Base-by-base conservation (phyloP, 192 early-diverging fungal species). In the Gorgonomyces haynaldii region DNA sequence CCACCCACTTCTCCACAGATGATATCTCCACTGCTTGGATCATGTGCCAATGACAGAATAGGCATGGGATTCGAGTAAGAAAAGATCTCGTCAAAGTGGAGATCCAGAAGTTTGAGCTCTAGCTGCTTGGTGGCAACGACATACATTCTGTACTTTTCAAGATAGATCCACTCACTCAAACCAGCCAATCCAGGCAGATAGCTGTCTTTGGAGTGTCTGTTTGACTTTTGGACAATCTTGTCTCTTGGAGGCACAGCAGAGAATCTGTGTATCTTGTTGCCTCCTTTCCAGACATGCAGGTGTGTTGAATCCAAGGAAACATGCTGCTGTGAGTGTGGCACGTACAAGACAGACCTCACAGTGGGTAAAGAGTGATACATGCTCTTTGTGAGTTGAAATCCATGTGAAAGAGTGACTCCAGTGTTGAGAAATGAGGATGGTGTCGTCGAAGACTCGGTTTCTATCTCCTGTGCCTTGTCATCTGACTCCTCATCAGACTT, bases 41-140 rank as follows among this genome's bases (percentile, higher is more conserved):
- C 28, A 50, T 39, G 56, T 25, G 39, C 55, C 47, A 59, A 45
- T 15, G 53, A 63, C 32, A 70, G 25, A 8, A 70, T 37, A 35
- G 67, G 67, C 19, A 52, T 53, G 19, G 53, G 50, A 23, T 53
- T 52, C 13, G 53, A 45, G 7, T 27, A 41, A 25, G 30, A 54
- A n/a, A 59, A 61, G 17, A 70, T 20, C 24, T 61, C 52, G 12
- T 20, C 25, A 21, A 70, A 66, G 47, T 70, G 62, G 21, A 53
- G 36, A 60, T 70, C 67, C n/a, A 70, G 47, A n/a, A 69, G 58
- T 52, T 60, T 71, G 10, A 70, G 31, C 22, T 67, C 53, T 24
- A 70, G 32, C 37, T 70, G 65, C 17, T 55, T 66, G 27, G 56
- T 70, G 3, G 60, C 61, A 5, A 67, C 54, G n/a, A 71, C 45